phyloP scores from a whole-genome alignment of 129 eudicot species.

The Heracleum sosnowskyi region DNA sequence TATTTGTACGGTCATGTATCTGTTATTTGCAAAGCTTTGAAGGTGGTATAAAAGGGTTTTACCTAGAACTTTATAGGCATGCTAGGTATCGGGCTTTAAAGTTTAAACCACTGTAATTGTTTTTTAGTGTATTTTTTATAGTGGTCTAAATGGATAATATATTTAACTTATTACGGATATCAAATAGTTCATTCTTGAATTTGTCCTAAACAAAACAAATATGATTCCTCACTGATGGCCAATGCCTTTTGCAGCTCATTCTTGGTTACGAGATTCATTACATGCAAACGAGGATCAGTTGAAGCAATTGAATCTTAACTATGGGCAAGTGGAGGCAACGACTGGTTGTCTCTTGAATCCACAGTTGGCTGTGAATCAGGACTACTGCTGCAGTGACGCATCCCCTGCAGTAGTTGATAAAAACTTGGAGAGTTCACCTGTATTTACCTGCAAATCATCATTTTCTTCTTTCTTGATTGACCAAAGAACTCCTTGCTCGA shows the following conservation, averaged over 20 bases:
- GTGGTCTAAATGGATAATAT: not conserved
- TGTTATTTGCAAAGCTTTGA: not conserved
- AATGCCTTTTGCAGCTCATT: not conserved
- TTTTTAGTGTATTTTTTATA: not conserved
- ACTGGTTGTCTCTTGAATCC: not conserved
- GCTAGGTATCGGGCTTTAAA: not conserved
- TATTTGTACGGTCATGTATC: not conserved
- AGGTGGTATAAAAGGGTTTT: not conserved
- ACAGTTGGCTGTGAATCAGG: slow-evolving; percentile 32
- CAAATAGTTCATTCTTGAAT: not conserved
- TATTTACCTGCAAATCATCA: slow-evolving; percentile 47
- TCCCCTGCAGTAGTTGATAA: slow-evolving; percentile 11
- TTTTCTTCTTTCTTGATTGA: slow-evolving; percentile 58
- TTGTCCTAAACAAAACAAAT: not conserved
- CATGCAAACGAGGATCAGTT: slow-evolving; percentile 3
- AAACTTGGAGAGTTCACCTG: slow-evolving; percentile 37
- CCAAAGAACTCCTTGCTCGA: slow-evolving; percentile 33
- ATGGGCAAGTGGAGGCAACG: not conserved
- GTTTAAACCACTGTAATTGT: not conserved
- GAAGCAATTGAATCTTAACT: not conserved
- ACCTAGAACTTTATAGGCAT: not conserved
- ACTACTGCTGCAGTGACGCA: slow-evolving; percentile 11
- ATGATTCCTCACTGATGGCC: not conserved
- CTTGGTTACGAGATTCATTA: not conserved
- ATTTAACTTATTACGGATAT: not conserved